Evolutionary conservation across 257 asterid species (phyloP).

Genomic region (Primulina eburnea): DNA sequence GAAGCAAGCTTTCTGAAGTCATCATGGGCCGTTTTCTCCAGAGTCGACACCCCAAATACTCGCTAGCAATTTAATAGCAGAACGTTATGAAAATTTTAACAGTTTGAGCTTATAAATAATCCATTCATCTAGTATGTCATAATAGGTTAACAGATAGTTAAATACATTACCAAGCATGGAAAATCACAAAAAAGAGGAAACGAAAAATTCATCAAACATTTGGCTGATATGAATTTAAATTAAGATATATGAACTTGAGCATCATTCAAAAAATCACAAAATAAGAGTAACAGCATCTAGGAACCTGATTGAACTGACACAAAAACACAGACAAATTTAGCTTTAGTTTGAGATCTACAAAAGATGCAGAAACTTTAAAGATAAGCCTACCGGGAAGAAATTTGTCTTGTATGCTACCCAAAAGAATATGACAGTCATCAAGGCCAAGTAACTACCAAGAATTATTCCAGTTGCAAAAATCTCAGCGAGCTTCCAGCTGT

Average conservation of each 20-base stretch:
- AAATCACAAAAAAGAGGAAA: neutral
- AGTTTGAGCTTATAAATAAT: too few relatives aligned
- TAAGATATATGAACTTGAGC: neutral
- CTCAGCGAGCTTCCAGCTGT: constrained; percentile 97
- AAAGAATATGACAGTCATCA: constrained; percentile 98
- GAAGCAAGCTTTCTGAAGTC: constrained; percentile 97
- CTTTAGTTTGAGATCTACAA: neutral
- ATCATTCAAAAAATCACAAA: neutral
- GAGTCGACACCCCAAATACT: constrained; percentile 82
- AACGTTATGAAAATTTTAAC: constrained; percentile 1
- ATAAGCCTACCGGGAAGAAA: constrained; percentile 72
- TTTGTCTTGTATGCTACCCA: constrained; percentile 90
- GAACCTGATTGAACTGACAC: neutral
- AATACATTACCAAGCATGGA: neutral
- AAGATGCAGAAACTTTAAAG: constrained; percentile 6
- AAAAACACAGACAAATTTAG: neutral
- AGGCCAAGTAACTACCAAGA: constrained; percentile 88
- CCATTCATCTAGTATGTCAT: neutral
- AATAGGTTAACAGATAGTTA: neutral
- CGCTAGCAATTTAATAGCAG: constrained; percentile 40
- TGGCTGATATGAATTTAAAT: neutral
- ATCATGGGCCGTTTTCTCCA: constrained; percentile 82
- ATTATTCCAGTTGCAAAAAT: constrained; percentile 86
- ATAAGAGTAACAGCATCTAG: neutral
- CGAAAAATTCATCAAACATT: neutral